These are phyloP conservation scores for Penicillium sp. DNA, from an alignment of 2,329 filamentous ascomycete species.

Conservation along the genomic window DNA sequence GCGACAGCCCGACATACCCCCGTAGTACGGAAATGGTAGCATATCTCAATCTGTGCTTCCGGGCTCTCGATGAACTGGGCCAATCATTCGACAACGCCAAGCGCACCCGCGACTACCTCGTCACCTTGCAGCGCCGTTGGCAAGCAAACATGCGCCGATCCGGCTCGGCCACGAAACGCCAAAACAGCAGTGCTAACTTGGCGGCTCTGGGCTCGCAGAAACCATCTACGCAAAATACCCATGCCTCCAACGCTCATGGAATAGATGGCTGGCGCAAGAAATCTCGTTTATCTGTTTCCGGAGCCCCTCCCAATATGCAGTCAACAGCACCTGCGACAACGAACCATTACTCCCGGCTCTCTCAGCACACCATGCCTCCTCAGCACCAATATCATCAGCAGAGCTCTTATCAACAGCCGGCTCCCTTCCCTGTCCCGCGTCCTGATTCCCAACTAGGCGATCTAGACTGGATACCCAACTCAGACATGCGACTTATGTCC, in stretches of 20 bases:
- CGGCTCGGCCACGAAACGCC: conserved; percentile 24
- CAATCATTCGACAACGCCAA: conserved; percentile 37
- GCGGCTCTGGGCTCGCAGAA: conserved; percentile 5
- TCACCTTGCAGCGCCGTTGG: conserved; percentile 34
- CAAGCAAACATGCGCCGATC: conserved; percentile 30
- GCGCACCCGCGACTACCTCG: conserved; percentile 33
- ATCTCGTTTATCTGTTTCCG: conserved; percentile 12
- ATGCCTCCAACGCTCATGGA: neutral
- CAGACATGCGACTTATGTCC: conserved; percentile 23
- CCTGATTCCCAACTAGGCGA: conserved; percentile 15
- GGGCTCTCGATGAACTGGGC: conserved; percentile 36
- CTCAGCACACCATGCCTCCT: conserved; percentile 4
- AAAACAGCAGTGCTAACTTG: conserved; percentile 20
- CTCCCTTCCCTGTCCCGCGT: conserved; percentile 1
- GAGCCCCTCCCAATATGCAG: neutral
- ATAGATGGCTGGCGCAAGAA: conserved; percentile 20
- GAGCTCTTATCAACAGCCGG: conserved; percentile 7
- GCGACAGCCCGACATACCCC: conserved; percentile 17
- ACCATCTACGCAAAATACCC: conserved; percentile 8
- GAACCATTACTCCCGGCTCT: conserved; percentile 1
- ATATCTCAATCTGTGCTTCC: conserved; percentile 36
- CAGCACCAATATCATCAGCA: conserved; percentile 5
- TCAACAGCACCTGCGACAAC: neutral
- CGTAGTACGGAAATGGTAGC: conserved; percentile 28
- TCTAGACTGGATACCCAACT: conserved; percentile 25